Percentiles rank a stretch among this genome's conserved stretches.
Evolutionary conservation across 352 stramenopile species (phyloP).

Genomic region (Phytophthora lateralis): DNA sequence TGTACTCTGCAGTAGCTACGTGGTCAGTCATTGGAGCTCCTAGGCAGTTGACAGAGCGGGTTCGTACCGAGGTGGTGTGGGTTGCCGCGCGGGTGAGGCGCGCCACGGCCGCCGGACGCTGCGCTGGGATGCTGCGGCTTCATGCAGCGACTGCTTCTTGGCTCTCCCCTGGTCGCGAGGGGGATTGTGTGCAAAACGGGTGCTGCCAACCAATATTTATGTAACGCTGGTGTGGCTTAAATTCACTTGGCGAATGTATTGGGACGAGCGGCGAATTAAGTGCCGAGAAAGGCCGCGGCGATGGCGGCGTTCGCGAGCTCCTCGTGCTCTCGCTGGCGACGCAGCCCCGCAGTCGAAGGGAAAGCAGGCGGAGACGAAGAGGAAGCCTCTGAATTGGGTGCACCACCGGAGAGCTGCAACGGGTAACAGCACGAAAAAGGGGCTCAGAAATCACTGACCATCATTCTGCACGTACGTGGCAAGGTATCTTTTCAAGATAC

Average conservation of each 20-base stretch:
- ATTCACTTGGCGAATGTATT: slow-evolving; percentile 30
- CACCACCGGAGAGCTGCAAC: slow-evolving; percentile 20
- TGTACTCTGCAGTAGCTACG: slow-evolving; percentile 35
- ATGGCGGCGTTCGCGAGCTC: slow-evolving; percentile 36
- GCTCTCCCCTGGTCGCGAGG: slow-evolving; percentile 37
- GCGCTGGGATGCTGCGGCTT: slow-evolving; percentile 53
- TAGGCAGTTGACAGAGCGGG: background rate
- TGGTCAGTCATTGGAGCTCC: background rate
- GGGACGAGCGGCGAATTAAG: slow-evolving; percentile 8
- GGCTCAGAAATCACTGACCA: slow-evolving; percentile 29
- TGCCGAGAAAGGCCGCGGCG: slow-evolving; percentile 37
- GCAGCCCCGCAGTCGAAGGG: background rate
- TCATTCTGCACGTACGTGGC: slow-evolving; percentile 27
- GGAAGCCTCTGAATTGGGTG: background rate
- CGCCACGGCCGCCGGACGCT: slow-evolving; percentile 26
- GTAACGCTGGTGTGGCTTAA: slow-evolving; percentile 23
- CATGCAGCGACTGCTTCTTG: slow-evolving; percentile 33
- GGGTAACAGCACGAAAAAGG: slow-evolving; percentile 1
- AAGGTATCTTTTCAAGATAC: slow-evolving; percentile 27
- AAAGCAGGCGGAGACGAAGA: background rate
- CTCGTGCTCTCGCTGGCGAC: slow-evolving; percentile 24
- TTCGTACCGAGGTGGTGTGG: slow-evolving; percentile 44
- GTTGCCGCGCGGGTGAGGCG: slow-evolving; percentile 42
- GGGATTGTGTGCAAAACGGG: slow-evolving; percentile 31
- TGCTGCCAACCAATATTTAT: slow-evolving; percentile 22